Percentiles rank a stretch among this genome's conserved stretches.
phyloP scores from a whole-genome alignment of 371 early-diverging fungal genomes.

The Apophysomyces ossiformis region DNA sequence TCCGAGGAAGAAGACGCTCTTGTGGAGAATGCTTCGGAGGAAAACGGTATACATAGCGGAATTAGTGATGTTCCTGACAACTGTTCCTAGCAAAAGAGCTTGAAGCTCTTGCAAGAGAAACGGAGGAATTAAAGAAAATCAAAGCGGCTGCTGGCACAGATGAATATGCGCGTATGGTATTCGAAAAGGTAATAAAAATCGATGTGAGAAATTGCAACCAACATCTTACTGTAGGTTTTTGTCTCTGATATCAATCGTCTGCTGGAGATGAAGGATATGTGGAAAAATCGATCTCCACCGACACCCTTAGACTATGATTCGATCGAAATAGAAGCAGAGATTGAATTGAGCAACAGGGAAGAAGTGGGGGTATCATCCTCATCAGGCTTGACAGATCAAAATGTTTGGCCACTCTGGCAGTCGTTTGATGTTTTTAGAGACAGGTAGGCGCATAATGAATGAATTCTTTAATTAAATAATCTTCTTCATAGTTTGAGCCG shows the following conservation, averaged over 20 bases:
- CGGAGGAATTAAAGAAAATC: slow-evolving; percentile 70
- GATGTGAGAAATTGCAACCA: neutral
- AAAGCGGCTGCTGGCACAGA: slow-evolving; percentile 60
- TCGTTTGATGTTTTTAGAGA: slow-evolving; percentile 58
- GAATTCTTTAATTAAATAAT: neutral
- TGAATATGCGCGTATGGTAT: slow-evolving; percentile 76
- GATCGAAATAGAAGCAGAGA: slow-evolving; percentile 27
- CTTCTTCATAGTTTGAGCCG: slow-evolving; percentile 35
- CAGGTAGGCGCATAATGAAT: slow-evolving; percentile 38
- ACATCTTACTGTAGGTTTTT: slow-evolving; percentile 55
- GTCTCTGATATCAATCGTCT: slow-evolving; percentile 79
- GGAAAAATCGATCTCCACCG: slow-evolving; percentile 82
- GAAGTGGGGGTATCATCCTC: slow-evolving; percentile 8
- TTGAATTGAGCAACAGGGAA: slow-evolving; percentile 11
- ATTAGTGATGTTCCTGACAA: neutral
- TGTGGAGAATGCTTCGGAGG: slow-evolving; percentile 55
- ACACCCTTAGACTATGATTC: slow-evolving; percentile 63
- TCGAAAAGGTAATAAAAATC: slow-evolving; percentile 71
- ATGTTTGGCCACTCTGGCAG: slow-evolving; percentile 67
- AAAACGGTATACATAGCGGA: slow-evolving; percentile 59
- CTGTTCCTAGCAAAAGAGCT: slow-evolving; percentile 70
- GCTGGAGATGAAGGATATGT: slow-evolving; percentile 86
- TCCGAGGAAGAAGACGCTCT: slow-evolving; percentile 67
- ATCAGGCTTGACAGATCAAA: slow-evolving; percentile 62
- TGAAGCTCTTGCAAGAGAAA: slow-evolving; percentile 71